These are phyloP conservation scores for Volutella citrinella DNA, from an alignment of 2,329 filamentous ascomycete genomes.

Conservation along the genomic window DNA sequence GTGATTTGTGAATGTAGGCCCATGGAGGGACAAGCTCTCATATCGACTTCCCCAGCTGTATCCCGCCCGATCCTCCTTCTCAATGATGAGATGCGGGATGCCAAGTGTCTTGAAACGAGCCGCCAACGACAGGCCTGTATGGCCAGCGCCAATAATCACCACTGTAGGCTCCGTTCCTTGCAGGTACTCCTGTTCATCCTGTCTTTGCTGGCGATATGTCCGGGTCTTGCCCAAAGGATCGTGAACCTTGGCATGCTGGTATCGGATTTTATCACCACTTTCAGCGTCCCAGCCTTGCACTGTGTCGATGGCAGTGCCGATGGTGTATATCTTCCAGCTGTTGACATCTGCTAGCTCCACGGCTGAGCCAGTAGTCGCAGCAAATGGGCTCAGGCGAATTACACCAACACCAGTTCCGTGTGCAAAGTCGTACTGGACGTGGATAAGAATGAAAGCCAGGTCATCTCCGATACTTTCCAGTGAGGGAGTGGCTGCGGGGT, in stretches of 20 bases:
- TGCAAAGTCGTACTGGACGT: slow-evolving; percentile 4
- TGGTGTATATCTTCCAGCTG: slow-evolving; percentile 4
- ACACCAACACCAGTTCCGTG: slow-evolving; percentile 4
- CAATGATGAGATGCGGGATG: slow-evolving; percentile 5
- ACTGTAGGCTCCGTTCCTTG: slow-evolving; percentile 2
- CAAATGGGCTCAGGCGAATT: slow-evolving; percentile 3
- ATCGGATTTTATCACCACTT: slow-evolving; percentile 2
- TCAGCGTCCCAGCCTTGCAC: slow-evolving; percentile 4
- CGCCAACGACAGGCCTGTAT: slow-evolving; percentile 4
- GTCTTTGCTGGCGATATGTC: slow-evolving; percentile 1
- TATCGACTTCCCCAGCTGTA: slow-evolving; percentile 5
- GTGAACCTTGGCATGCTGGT: slow-evolving; percentile 2
- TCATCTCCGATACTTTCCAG: slow-evolving; percentile 3
- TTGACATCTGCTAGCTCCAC: slow-evolving; percentile 1
- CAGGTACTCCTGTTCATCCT: neutral
- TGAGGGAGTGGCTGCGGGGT: neutral
- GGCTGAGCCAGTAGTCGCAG: slow-evolving; percentile 1
- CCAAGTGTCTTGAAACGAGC: slow-evolving; percentile 5
- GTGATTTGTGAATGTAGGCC: slow-evolving; percentile 6
- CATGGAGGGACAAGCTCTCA: slow-evolving; percentile 2
- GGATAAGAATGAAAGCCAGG: slow-evolving; percentile 2
- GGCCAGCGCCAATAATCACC: slow-evolving; percentile 3
- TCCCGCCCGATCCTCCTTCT: slow-evolving; percentile 3
- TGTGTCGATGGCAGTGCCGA: slow-evolving; percentile 2
- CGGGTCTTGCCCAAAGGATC: slow-evolving; percentile 2